Base-by-base conservation (phyloP, 2,329 filamentous ascomycete species). In the Simplicillium sp. region DNA sequence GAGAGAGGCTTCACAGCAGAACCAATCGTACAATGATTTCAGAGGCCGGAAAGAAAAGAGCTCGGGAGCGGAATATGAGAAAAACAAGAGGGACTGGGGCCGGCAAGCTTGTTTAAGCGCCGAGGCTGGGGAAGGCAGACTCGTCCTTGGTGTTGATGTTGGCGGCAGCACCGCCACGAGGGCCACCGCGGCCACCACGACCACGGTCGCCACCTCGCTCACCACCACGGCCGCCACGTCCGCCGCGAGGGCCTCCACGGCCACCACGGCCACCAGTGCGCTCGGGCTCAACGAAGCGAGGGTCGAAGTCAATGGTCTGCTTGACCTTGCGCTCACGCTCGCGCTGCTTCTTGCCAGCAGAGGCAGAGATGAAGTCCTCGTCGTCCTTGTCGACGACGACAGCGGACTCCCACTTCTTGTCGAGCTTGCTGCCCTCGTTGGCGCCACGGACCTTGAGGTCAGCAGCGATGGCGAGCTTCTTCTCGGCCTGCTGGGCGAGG, bases 251-350 rank as follows among this genome's bases (percentile, higher is more conserved):
- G 51, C 71, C 68, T 49, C 67, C 65, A 44, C 71, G 65, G 50
- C 13, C 31, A 33, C 31, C 31, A 15, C 31, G 13, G 31, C 31
- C 13, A 15, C 13, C 31, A 13, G 65, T 56, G 48, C 79, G 77
- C 53, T 80, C 73, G 44, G 76, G 73, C 70, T 90, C 85, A 54
- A 86, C 74, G 62, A 76, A 87, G 59, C 84, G 78, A 70, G 88
- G 80, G 66, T 95, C 89, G 51, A 96, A 86, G 59, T 94, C 87
- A 56, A 97, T 64, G 61, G 84, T 67, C 66, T 86, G 79, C 83
- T 96, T 96, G 70, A 84, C 77, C 79, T 92, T 92, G 71, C 84
- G 84, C 73, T 90, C 84, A 61, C 87, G 87, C 72, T 90, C 80
- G 60, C 86, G 85, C 72, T 77, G 74, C 63, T 79, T 66, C 82